These are phyloP conservation scores for Aulographum hederae DNA, from an alignment of 2,329 filamentous ascomycete species.

Conservation along the genomic window DNA sequence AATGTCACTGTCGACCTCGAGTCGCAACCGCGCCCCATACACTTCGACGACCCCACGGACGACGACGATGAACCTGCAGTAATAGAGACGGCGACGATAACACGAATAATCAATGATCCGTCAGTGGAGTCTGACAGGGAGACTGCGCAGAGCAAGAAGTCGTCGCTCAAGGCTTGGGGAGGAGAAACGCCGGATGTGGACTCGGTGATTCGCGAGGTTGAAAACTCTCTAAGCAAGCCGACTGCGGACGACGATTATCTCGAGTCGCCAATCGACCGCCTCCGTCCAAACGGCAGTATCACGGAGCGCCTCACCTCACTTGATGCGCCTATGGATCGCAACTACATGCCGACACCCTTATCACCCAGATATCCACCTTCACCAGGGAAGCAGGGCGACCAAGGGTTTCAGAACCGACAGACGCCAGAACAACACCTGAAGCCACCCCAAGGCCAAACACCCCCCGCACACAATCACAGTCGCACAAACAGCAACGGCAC, in stretches of 20 bases:
- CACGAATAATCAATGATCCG: constrained; percentile 30
- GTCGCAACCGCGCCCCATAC: constrained; percentile 17
- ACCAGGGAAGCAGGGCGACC: constrained; percentile 9
- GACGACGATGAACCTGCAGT: constrained; percentile 21
- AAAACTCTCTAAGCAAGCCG: constrained; percentile 12
- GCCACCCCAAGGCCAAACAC: constrained; percentile 1
- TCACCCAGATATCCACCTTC: constrained; percentile 44
- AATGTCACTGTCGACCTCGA: no score
- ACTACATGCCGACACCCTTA: constrained; percentile 52
- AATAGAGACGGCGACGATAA: constrained; percentile 34
- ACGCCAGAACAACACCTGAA: constrained; percentile 2
- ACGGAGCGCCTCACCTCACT: constrained; percentile 7
- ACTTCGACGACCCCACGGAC: constrained; percentile 14
- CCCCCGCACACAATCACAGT: constrained; percentile 6
- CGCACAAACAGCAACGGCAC: constrained; percentile 54
- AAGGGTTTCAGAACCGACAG: no score
- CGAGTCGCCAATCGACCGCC: not conserved
- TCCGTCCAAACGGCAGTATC: not conserved
- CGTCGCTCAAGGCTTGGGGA: constrained; percentile 20
- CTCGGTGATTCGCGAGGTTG: constrained; percentile 23
- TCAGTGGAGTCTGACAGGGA: constrained; percentile 8
- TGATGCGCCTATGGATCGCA: constrained; percentile 34
- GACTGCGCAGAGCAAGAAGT: constrained; percentile 20
- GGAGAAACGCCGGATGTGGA: no score
- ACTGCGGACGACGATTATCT: not conserved